Conservation (phyloP, 441 rosid species). For the Populus hybrid region DNA sequence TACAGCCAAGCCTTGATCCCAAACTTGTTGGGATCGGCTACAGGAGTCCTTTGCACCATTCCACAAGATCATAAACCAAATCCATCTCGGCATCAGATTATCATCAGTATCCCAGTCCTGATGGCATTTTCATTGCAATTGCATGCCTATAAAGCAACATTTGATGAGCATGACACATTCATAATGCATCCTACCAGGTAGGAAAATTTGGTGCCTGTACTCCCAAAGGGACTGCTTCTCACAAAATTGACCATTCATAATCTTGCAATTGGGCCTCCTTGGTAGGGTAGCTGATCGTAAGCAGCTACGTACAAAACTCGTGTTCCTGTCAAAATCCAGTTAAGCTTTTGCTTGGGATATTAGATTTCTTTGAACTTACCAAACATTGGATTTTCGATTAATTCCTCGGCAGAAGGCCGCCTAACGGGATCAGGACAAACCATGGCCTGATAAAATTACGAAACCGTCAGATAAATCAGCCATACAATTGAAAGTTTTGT, state of each 20-base stretch:
- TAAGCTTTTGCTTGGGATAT: constrained; percentile 15
- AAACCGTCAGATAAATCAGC: constrained; percentile 23
- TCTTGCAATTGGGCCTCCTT: constrained; percentile 9
- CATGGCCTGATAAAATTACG: constrained; percentile 52
- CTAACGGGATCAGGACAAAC: constrained; percentile 68
- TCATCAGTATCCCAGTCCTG: background rate
- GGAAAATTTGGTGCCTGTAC: constrained; percentile 29
- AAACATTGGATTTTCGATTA: constrained; percentile 63
- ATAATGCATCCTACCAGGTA: constrained; percentile 10
- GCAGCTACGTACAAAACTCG: constrained; percentile 10
- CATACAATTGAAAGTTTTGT: background rate
- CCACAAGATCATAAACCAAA: background rate
- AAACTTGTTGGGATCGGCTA: background rate
- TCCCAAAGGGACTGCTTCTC: background rate
- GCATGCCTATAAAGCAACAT: background rate
- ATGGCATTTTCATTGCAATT: constrained; percentile 2
- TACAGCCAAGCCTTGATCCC: background rate
- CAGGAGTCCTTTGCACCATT: background rate
- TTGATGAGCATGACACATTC: background rate
- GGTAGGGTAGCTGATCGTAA: background rate
- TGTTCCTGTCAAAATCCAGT: background rate
- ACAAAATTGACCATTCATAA: constrained; percentile 14
- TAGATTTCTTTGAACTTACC: constrained; percentile 34
- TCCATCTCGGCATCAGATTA: background rate
- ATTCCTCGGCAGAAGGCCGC: constrained; percentile 70